Evolutionary conservation across 2,329 filamentous ascomycete species (phyloP), one percentile per base, ranked within the genome.

Genomic region (Plectosphaerella cucumerina): DNA sequence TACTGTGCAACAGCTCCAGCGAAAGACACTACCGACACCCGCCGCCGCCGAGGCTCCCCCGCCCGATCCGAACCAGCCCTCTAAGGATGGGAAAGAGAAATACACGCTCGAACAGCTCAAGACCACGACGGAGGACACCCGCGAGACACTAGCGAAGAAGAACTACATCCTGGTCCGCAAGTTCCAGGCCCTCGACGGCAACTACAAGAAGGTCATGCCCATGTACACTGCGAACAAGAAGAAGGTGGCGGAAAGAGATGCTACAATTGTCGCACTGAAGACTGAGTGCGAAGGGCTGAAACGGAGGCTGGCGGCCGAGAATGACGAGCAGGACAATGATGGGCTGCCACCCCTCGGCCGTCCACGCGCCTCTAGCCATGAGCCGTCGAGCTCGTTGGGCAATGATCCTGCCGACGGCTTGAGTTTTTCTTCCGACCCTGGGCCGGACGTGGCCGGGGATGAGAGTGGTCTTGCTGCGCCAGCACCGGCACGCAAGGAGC

Each of bases 401-500:
- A 21, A 33, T 18, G 47, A 48, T 21, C 34, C 44, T 11, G 39
- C 20, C 9, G 39, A 23, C 5, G 23, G 39, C n/a, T 41, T 51
- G 31, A 52, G 55, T 33, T 53, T 56, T n/a, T 42, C 51, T 8
- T 49, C 51, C 18, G 53, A 53, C 14, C 44, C 49, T 18, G 53
- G 53, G 23, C 8, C 5, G 5, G 49, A 43, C 20, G 10, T 42
- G 8, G 39, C 39, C n/a, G 39, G 18, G 5, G 39, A 42, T 12
- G n/a, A 42, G 18, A 18, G n/a, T 18, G n/a, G 18, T 9, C 26
- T 20, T 6, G 26, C 8, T 31, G 26, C 26, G 12, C 26, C 26
- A 31, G 26, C 9, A 31, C 9, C 26, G 26, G 26, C 12, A 8
- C 26, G 26, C 26, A 31, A 3, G 8, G 26, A 31, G 26, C 9